Percentiles rank a stretch among this genome's conserved stretches.
Evolutionary conservation across 1,284 basidiomycete species (phyloP).

Genomic region (Cutaneotrichosporon sp.): DNA sequence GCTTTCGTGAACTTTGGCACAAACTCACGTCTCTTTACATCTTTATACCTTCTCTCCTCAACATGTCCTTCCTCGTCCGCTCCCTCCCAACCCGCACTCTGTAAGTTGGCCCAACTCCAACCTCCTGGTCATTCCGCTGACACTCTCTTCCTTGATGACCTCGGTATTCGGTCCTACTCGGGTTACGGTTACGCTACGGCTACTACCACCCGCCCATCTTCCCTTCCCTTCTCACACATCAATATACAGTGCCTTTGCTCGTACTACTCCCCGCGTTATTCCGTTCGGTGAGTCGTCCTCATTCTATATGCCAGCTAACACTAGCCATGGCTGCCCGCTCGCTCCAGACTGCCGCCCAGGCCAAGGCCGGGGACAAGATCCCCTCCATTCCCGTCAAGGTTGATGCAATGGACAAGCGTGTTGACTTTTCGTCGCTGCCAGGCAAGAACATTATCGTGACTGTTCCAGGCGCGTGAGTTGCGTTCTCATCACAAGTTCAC

Average conservation of each 20-base stretch:
- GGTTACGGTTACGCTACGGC: not conserved
- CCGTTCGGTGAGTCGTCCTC: constrained; percentile 4
- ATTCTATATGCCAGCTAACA: not conserved
- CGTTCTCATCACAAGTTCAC: not conserved
- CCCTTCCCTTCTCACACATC: not conserved
- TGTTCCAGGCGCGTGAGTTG: constrained; percentile 46
- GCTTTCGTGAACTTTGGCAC: not conserved
- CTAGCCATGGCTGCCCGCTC: constrained; percentile 9
- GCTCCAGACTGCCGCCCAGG: constrained; percentile 10
- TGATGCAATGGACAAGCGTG: constrained; percentile 57
- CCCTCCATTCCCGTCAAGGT: constrained; percentile 61
- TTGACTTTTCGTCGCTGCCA: constrained; percentile 58
- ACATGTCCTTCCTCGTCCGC: constrained; percentile 10
- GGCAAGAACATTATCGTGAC: constrained; percentile 71
- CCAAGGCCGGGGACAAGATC: constrained; percentile 39
- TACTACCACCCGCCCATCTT: not conserved
- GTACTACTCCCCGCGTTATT: not conserved
- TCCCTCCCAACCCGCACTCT: constrained; percentile 9
- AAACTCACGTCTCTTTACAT: not conserved
- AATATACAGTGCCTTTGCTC: not conserved
- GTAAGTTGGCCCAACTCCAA: not conserved
- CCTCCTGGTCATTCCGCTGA: not conserved
- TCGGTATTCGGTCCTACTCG: not conserved
- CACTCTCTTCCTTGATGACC: not conserved
- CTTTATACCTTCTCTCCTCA: not conserved